A percentile compares a stretch with the other conserved stretches of the same genome.
Conservation (phyloP, 805 yeast genomes). For the Groenewaldozyma salmanticensis region DNA sequence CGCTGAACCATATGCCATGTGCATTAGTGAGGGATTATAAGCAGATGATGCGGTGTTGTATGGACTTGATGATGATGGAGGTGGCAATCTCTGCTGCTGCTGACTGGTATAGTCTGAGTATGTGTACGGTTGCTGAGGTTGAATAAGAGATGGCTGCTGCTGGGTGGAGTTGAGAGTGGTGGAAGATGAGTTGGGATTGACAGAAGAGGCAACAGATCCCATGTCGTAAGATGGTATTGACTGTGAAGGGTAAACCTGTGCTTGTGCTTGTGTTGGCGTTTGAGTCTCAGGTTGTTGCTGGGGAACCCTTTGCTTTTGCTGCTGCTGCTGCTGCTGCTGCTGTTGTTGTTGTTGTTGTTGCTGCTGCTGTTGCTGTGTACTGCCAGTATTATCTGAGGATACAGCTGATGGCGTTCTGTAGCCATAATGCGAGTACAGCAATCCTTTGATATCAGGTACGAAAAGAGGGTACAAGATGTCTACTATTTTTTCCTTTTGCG, state of each 20-base stretch:
- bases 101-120: too few species aligned
- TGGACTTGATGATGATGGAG: too few species aligned
- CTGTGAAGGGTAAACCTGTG: not conserved
- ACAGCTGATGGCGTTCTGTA: not conserved
- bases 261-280: not conserved
- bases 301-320: conserved; percentile 1
- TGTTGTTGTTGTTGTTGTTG: conserved; percentile 4
- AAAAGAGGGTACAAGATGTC: conserved; percentile 59
- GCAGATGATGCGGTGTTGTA: too few species aligned
- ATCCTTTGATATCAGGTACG: conserved; percentile 58
- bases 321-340: conserved; percentile 4
- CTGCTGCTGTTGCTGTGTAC: conserved; percentile 5
- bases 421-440: conserved; percentile 17
- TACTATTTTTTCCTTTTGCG: conserved; percentile 69
- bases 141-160: not conserved
- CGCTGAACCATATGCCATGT: not conserved
- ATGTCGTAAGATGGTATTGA: not conserved
- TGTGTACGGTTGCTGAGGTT: not conserved
- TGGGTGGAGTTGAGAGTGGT: not conserved
- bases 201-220: not conserved
- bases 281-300: not conserved
- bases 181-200: not conserved
- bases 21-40: not conserved
- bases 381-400: not conserved
- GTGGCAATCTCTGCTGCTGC: too few species aligned